phyloP scores from a whole-genome alignment of 2,329 filamentous ascomycete species.

The Aspergillus brasiliensis region DNA sequence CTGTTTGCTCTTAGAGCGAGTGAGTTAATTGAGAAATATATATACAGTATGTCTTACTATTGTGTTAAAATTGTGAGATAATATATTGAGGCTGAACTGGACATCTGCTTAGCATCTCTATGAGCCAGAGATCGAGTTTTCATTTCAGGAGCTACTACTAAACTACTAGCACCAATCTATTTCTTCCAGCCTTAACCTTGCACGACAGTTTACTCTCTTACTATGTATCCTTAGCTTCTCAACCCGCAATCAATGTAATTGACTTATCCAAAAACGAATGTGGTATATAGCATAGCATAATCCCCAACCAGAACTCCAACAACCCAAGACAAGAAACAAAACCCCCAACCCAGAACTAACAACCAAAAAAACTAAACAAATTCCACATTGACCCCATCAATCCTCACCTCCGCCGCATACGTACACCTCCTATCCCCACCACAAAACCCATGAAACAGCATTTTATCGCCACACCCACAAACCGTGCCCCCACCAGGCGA shows the following conservation, averaged over 20 bases:
- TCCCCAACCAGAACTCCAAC: background rate
- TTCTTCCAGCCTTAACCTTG: too few relatives aligned
- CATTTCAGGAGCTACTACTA: too few relatives aligned
- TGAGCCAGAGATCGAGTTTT: too few relatives aligned
- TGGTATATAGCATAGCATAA: background rate
- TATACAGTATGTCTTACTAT: too few relatives aligned
- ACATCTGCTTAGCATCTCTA: too few relatives aligned
- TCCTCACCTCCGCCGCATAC: conserved; percentile 31
- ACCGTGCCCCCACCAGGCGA: conserved; percentile 39
- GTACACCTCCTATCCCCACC: conserved; percentile 29
- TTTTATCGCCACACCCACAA: conserved; percentile 32
- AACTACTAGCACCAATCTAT: too few relatives aligned
- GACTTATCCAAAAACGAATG: background rate
- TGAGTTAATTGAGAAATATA: too few relatives aligned
- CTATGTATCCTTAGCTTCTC: too few relatives aligned
- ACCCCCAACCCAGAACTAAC: background rate
- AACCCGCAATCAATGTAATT: too few relatives aligned
- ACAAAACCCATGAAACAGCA: conserved; percentile 39
- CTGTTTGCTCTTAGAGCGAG: background rate
- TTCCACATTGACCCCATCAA: conserved; percentile 21
- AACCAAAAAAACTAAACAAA: conserved; percentile 12
- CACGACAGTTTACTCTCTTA: too few relatives aligned
- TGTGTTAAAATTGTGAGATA: too few relatives aligned
- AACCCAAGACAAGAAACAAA: background rate
- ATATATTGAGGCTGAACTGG: too few relatives aligned